These are phyloP conservation scores for Rhododendron kiyosumense DNA, from an alignment of 148 eudicot species.

Conservation along the genomic window DNA sequence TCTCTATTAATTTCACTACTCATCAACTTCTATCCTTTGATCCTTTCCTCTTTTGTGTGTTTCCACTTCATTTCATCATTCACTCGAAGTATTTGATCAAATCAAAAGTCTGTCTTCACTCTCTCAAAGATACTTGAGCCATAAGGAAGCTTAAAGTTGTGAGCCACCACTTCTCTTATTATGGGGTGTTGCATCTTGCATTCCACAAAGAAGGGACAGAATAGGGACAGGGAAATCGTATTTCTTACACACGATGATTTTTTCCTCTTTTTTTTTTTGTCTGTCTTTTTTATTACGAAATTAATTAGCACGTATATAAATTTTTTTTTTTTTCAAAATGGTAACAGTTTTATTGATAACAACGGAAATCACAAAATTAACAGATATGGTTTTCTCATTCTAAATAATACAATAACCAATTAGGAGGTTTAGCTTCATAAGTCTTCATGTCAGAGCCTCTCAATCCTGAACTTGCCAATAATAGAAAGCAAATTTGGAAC, in stretches of 20 bases:
- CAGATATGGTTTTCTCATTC: too few species aligned
- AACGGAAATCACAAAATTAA: too few species aligned
- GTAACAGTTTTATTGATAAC: too few species aligned
- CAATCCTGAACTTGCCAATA: too few species aligned
- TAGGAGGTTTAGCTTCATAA: too few species aligned
- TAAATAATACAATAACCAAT: too few species aligned
- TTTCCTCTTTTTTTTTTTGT: not conserved
- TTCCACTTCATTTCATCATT: not conserved
- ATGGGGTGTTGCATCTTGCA: not conserved
- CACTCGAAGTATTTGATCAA: not conserved
- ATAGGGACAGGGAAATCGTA: not conserved
- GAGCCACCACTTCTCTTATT: not conserved
- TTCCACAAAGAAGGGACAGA: too few species aligned
- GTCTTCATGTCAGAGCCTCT: too few species aligned
- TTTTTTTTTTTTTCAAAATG: too few species aligned
- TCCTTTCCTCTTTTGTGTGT: not conserved
- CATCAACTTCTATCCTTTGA: not conserved
- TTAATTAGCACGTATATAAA: not conserved
- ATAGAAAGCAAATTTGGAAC: too few species aligned
- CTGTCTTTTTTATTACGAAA: not conserved
- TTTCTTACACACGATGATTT: not conserved
- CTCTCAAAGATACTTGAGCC: not conserved
- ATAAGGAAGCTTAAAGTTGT: not conserved
- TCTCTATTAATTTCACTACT: not conserved
- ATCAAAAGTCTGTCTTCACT: not conserved